These are phyloP conservation scores for Fusarium pseudograminearum DNA, from an alignment of 2,329 filamentous ascomycete genomes.

Conservation along the genomic window DNA sequence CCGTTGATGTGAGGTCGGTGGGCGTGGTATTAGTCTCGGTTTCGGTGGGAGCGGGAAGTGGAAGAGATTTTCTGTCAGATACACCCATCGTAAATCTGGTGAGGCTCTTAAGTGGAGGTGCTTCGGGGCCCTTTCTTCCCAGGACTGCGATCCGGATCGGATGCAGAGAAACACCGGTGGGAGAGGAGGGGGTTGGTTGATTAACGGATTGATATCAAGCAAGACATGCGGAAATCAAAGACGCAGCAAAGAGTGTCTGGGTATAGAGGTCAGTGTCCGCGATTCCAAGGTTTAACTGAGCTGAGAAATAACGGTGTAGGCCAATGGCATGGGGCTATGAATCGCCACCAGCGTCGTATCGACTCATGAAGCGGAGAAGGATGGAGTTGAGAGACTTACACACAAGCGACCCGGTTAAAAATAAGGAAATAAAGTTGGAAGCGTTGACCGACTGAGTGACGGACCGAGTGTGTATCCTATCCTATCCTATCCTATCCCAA, in stretches of 20 bases:
- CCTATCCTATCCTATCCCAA: background rate
- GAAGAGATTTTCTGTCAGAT: constrained; percentile 69
- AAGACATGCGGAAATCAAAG: constrained; percentile 49
- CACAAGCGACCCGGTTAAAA: constrained; percentile 37
- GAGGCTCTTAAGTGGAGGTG: constrained; percentile 35
- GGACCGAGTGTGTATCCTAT: background rate
- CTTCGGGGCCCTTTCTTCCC: constrained; percentile 41
- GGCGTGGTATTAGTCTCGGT: constrained; percentile 73
- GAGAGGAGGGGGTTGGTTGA: constrained; percentile 36
- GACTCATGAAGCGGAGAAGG: constrained; percentile 32
- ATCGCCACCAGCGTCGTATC: constrained; percentile 49
- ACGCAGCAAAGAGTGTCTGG: constrained; percentile 40
- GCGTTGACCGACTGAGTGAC: constrained; percentile 14
- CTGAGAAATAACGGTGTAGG: constrained; percentile 27
- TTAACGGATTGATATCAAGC: constrained; percentile 47
- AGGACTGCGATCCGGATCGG: constrained; percentile 38
- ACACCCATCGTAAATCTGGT: constrained; percentile 63
- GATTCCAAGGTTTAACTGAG: constrained; percentile 22
- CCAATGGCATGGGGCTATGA: constrained; percentile 47
- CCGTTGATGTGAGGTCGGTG: constrained; percentile 65
- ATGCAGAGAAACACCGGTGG: constrained; percentile 34
- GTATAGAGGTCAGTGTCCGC: constrained; percentile 44
- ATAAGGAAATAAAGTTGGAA: constrained; percentile 16
- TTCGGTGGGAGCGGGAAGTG: constrained; percentile 83
- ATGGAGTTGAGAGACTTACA: constrained; percentile 35